Conservation (phyloP, 2,329 filamentous ascomycete species). For the Penicillium sp. region DNA sequence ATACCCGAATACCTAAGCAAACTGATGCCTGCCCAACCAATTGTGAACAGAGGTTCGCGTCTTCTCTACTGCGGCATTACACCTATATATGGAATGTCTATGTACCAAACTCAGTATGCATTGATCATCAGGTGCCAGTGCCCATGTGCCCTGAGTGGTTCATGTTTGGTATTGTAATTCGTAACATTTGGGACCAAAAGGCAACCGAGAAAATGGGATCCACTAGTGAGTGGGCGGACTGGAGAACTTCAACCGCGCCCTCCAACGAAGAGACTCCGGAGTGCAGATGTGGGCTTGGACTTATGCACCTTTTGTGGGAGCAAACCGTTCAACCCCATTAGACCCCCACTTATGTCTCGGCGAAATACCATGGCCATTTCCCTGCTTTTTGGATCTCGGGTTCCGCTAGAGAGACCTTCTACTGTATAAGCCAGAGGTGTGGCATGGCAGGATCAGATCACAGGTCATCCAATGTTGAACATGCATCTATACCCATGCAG, state of each 20-base stretch:
- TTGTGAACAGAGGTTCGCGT: not conserved
- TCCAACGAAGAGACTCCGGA: constrained; percentile 13
- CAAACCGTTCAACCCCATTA: constrained; percentile 9
- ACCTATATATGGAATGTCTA: not conserved
- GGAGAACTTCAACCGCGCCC: not conserved
- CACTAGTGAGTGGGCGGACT: constrained; percentile 6
- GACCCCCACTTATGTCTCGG: constrained; percentile 4
- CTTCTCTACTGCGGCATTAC: not conserved
- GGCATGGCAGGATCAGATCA: not conserved
- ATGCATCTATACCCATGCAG: not conserved
- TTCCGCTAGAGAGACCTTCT: not conserved
- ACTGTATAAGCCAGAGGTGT: not conserved
- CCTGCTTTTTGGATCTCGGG: constrained; percentile 1
- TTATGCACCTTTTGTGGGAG: constrained; percentile 12
- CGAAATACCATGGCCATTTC: not conserved
- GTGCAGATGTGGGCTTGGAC: constrained; percentile 12
- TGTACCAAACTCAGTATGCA: not conserved
- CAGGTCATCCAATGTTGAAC: not conserved
- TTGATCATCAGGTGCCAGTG: not conserved
- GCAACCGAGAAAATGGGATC: constrained; percentile 5
- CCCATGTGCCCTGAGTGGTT: not conserved
- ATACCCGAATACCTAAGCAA: not conserved
- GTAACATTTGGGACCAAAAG: not conserved
- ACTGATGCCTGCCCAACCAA: too few species aligned
- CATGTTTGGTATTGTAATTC: not conserved